These are phyloP conservation scores for Cenchrus fungigraminus DNA, from an alignment of 176 grass and related monocot genomes.

Conservation along the genomic window DNA sequence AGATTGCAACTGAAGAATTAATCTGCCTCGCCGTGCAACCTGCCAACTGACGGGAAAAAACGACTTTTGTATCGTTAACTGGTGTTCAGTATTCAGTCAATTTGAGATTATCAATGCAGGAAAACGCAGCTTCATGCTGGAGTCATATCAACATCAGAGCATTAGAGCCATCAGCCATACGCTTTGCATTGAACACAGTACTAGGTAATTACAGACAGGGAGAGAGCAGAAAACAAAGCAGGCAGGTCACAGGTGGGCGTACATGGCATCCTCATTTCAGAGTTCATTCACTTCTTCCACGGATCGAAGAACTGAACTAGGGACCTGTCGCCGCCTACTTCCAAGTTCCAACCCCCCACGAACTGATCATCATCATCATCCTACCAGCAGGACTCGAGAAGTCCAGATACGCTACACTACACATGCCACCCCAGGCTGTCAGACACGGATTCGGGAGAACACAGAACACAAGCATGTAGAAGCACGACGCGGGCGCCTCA, in stretches of 20 bases:
- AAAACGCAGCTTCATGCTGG: not conserved
- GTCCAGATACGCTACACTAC: not conserved
- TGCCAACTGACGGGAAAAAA: too few species aligned
- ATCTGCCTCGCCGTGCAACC: too few species aligned
- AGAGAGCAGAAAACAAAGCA: constrained; percentile 21
- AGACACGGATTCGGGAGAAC: constrained; percentile 6
- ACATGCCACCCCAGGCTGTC: not conserved
- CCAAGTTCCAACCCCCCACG: not conserved
- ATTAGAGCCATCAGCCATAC: not conserved
- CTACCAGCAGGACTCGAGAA: not conserved
- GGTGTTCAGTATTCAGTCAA: not conserved
- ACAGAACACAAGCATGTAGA: not conserved
- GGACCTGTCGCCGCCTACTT: constrained; percentile 1
- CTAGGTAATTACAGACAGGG: too few species aligned
- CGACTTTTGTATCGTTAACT: too few species aligned
- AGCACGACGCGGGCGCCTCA: not conserved
- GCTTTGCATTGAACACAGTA: not conserved
- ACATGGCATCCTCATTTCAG: not conserved
- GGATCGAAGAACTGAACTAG: not conserved
- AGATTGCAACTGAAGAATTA: not conserved
- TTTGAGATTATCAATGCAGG: not conserved
- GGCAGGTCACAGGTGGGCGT: not conserved
- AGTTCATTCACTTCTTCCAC: not conserved
- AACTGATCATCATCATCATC: not conserved
- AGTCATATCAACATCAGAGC: too few species aligned